Evolutionary conservation across 306 rosid species (phyloP), one percentile per base, ranked within the genome.

Genomic region (Cucumis cinereus): DNA sequence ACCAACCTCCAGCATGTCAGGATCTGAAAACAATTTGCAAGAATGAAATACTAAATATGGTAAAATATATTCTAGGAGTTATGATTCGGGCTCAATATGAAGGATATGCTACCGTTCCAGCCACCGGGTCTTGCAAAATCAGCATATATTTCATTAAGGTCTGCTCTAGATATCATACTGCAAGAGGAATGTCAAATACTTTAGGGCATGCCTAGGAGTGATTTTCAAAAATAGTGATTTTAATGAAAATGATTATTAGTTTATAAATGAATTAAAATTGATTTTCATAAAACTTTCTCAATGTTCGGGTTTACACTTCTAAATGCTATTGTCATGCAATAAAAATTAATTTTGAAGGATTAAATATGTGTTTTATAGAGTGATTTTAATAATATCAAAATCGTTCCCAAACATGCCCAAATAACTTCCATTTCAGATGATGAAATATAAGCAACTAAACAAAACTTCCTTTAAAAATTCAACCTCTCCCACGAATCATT

Each of bases 1-100:
- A 59, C 98, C 97, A 59, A 91, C 93, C 79, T 94, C 97, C 67
- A 94, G 97, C 98, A 94, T 94, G 81, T 94, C 98, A 43, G 97
- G 98, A 85, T 94, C 97, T 94, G 94, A 74, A 72, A 19, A 77
- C 24, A 13, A 69, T 36, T 61, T 41, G 59, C 68, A 49, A 26
- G 38, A 63, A 68, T 35, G 33, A 14, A 14, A 28, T 14, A 33
- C 10, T 73, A 41, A 33, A 55, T 73, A 19, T 10, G 77, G 4
- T 19, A 52, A 19, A 59, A 61, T 17, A 35, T 10, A 12, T 30
- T 56, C 6, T 30, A 2, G 0, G 16, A 60, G 56, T 52, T 35
- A 33, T 16, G 33, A 56, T 66, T 43, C 23, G 56, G 56, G 77
- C 49, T 19, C 28, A 53, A 77, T 60, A 36, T 12, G 11, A 28